A percentile compares a stretch with the other conserved stretches of the same genome.
phyloP scores from a whole-genome alignment of 2,329 filamentous ascomycete species.

The Cryoendolithus antarcticus region DNA sequence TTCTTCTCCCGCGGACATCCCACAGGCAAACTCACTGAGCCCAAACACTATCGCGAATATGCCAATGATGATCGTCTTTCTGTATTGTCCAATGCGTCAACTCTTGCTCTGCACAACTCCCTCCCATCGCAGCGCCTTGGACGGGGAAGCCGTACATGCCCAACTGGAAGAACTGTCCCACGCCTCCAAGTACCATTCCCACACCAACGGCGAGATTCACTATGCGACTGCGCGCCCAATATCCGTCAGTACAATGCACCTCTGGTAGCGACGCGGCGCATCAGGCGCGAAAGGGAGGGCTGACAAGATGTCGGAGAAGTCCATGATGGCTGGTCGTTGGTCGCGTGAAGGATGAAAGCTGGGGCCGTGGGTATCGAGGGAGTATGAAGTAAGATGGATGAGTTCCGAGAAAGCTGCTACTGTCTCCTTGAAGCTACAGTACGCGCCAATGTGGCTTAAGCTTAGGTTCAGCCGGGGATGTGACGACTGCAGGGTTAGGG shows the following conservation, averaged over 20 bases:
- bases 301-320: constrained; percentile 87
- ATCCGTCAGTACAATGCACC: background rate
- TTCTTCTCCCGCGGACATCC: background rate
- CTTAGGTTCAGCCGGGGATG: no score
- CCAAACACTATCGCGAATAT: constrained; percentile 87
- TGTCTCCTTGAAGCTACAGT: no score
- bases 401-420: no score
- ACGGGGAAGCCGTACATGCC: constrained; percentile 40
- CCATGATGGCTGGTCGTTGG: constrained; percentile 45
- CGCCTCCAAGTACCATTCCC: constrained; percentile 76
- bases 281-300: constrained; percentile 25
- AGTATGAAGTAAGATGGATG: no score
- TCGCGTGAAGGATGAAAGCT: no score
- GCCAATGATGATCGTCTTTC: constrained; percentile 64
- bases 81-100: constrained; percentile 20
- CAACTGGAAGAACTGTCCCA: constrained; percentile 56
- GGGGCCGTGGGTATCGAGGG: no score
- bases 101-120: background rate
- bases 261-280: background rate
- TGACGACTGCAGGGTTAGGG: no score
- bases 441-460: no score
- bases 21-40: constrained; percentile 47
- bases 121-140: background rate
- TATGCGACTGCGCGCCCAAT: constrained; percentile 55
- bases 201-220: constrained; percentile 83